phyloP scores from a whole-genome alignment of 1,139 yeast genomes.

The Saccharomycopsis hybrid region DNA sequence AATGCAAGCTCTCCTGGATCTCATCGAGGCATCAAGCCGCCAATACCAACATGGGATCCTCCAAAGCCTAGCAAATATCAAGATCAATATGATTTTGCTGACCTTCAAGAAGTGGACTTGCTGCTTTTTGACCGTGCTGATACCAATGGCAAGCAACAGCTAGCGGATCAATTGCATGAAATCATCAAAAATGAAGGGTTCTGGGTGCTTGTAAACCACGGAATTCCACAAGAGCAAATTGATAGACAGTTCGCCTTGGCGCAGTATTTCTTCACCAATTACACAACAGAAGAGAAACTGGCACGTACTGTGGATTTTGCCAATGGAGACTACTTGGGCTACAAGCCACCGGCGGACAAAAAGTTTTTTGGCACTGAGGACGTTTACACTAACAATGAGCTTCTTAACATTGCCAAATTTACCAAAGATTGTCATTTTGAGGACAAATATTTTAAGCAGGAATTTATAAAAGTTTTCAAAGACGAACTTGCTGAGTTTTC shows the following conservation, averaged over 20 bases:
- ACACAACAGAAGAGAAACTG: slow-evolving; percentile 5
- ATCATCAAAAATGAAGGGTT: slow-evolving; percentile 6
- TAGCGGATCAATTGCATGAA: slow-evolving; percentile 7
- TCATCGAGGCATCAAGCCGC: neutral
- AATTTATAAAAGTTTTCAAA: slow-evolving; percentile 2
- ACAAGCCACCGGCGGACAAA: slow-evolving; percentile 7
- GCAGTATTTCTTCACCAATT: slow-evolving; percentile 4
- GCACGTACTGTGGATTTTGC: slow-evolving; percentile 5
- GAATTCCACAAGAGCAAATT: slow-evolving; percentile 5
- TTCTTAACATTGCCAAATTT: slow-evolving; percentile 9
- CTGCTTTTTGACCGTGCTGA: slow-evolving; percentile 3
- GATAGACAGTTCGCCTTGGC: slow-evolving; percentile 11
- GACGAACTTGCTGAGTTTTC: slow-evolving; percentile 7
- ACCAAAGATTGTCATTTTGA: neutral
- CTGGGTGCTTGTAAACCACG: slow-evolving; percentile 9
- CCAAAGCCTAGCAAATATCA: neutral
- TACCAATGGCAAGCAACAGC: slow-evolving; percentile 2
- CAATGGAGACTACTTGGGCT: slow-evolving; percentile 11
- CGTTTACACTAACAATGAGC: slow-evolving; percentile 9
- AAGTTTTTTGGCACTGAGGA: slow-evolving; percentile 1
- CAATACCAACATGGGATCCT: neutral
- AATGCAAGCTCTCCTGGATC: too few relatives aligned
- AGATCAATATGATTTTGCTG: slow-evolving; percentile 3
- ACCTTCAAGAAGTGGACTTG: slow-evolving; percentile 3
- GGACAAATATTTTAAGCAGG: slow-evolving; percentile 1